Percentiles rank a stretch among this genome's conserved stretches.
These are phyloP conservation scores for Linnemannia hyalina DNA, from an alignment of 192 early-diverging fungal genomes.

Conservation along the genomic window DNA sequence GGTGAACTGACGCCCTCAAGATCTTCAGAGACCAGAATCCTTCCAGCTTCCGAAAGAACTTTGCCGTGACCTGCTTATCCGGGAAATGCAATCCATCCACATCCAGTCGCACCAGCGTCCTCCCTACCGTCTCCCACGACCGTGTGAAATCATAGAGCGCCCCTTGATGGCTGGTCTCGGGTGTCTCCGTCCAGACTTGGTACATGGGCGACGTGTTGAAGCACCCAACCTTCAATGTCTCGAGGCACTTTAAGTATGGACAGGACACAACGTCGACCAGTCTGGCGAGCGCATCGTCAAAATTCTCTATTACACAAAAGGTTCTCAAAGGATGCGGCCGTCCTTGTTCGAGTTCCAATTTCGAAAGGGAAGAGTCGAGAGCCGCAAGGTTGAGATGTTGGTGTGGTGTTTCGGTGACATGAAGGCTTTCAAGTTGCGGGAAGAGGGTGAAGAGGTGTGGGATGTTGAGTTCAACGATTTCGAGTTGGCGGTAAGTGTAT, in stretches of 20 bases:
- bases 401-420: background rate
- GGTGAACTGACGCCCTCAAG: background rate
- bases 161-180: background rate
- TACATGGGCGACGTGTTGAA: too few species aligned
- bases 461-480: background rate
- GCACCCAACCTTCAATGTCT: background rate
- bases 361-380: background rate
- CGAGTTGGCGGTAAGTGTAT: background rate
- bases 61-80: background rate
- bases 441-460: background rate
- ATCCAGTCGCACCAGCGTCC: background rate
- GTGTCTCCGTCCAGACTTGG: background rate
- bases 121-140: background rate
- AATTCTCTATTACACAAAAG: background rate
- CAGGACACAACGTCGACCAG: background rate
- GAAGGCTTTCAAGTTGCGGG: background rate
- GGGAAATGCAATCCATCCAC: background rate
- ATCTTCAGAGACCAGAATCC: background rate
- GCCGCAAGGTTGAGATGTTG: background rate
- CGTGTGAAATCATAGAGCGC: background rate
- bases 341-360: background rate
- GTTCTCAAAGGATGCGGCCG: background rate
- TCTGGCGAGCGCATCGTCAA: background rate
- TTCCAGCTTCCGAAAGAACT: background rate
- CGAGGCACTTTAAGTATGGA: background rate